A percentile compares a stretch with the other conserved stretches of the same genome.
These are phyloP conservation scores for Cystofilobasidium bisporidii DNA, from an alignment of 768 basidiomycete species.

Conservation along the genomic window DNA sequence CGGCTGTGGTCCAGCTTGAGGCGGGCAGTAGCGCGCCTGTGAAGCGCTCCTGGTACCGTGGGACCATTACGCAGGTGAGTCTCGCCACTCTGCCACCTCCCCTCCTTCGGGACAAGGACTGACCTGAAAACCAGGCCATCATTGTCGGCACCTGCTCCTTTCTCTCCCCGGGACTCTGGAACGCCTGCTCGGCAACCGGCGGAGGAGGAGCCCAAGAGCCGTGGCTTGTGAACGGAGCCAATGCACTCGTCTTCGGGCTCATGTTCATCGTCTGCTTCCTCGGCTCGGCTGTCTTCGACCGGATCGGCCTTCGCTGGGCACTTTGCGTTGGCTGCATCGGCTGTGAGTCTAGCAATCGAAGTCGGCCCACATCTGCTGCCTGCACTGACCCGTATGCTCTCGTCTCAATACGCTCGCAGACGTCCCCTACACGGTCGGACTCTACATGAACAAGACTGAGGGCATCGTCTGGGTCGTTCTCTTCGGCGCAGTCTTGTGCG, in stretches of 20 bases:
- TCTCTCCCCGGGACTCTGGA: conserved; percentile 11
- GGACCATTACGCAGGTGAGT: conserved; percentile 16
- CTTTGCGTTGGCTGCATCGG: not conserved
- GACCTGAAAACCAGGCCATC: not conserved
- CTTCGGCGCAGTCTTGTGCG: conserved; percentile 33
- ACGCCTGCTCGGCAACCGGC: conserved; percentile 14
- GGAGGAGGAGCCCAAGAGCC: conserved; percentile 22
- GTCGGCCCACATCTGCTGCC: not conserved
- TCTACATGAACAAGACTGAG: conserved; percentile 33
- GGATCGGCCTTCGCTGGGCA: not conserved
- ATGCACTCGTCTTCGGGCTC: conserved; percentile 22
- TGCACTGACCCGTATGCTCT: not conserved
- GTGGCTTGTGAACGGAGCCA: conserved; percentile 19
- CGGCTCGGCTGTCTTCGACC: not conserved
- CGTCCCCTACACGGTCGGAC: conserved; percentile 32
- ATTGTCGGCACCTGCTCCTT: conserved; percentile 12
- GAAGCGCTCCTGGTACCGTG: conserved; percentile 11
- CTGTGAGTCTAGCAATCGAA: not conserved
- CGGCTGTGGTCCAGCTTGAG: too few species aligned
- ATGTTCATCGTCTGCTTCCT: conserved; percentile 16
- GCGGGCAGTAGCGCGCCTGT: not conserved
- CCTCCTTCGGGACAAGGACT: not conserved
- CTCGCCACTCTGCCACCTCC: not conserved
- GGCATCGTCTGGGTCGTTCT: conserved; percentile 36
- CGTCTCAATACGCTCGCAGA: conserved; percentile 5